Evolutionary conservation across 1,139 yeast genomes (phyloP), one percentile per base, ranked within the genome.

Genomic region (Yamadazyma diospyri): DNA sequence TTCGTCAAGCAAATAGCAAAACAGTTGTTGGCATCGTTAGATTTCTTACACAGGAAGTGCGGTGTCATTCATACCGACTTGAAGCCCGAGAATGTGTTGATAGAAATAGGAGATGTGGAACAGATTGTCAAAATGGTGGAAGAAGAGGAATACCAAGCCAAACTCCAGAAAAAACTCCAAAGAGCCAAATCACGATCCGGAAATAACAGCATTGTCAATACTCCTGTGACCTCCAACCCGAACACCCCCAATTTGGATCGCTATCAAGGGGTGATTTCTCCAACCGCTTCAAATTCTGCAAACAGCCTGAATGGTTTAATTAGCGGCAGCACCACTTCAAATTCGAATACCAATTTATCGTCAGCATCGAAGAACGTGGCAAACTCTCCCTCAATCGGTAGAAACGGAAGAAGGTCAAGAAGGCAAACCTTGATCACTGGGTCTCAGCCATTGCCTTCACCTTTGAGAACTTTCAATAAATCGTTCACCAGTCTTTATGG

Each of bases 21-120:
- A 44, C 95, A 87, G 55, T 70, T 86, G 25, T 61, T 86, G 33
- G 65, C 81, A 14, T 87, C 92, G 0, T 63, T 85, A 41, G 95
- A 87, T 56, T 86, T 82, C 52, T 61, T 87, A 42, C 96, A 87
- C 53, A 63, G 92, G 28, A 81, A 75, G 45, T 84, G 95, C 57
- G 95, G 95, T n/a, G 81, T 87, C 22, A 83, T 87, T 39, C 96
- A 87, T 58, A 87, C 96, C 0, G 96, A 87, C 51, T 65, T 87
- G 41, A 87, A 87, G 56, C 96, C 96, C 0, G 96, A 87, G 54
- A 87, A 87, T 53, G 82, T 87, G n/a, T 61, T 87, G 42, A 72
- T 86, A 31, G 88, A 83, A 49, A 81, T 86, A 39, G 82, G 81
- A 24, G 87, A 85, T 47, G 89, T 82, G 21, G 88, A 82, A 47